phyloP scores from a whole-genome alignment of 495 filamentous ascomycete genomes.

The Xylaria nigripes region DNA sequence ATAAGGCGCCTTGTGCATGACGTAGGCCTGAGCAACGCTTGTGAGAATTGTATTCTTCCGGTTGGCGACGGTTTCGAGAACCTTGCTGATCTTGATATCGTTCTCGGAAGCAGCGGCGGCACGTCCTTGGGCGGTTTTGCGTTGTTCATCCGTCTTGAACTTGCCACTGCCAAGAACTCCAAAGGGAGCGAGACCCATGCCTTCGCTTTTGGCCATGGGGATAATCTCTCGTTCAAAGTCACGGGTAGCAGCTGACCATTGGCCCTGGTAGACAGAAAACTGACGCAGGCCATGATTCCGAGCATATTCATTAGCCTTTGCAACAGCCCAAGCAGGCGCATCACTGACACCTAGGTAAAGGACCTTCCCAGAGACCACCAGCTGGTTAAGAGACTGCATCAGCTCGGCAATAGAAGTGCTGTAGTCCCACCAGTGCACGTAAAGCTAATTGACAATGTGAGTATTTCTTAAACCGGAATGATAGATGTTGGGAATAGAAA shows the following conservation, averaged over 20 bases:
- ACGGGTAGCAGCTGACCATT: slow-evolving; percentile 51
- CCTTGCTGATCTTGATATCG: slow-evolving; percentile 45
- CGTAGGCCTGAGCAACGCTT: slow-evolving; percentile 63
- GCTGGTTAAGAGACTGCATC: slow-evolving; percentile 57
- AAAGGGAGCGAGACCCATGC: slow-evolving; percentile 64
- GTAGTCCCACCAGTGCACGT: slow-evolving; percentile 61
- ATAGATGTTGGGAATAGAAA: not conserved
- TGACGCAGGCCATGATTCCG: slow-evolving; percentile 54
- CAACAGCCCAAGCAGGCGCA: slow-evolving; percentile 63
- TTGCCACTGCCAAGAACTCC: slow-evolving; percentile 55
- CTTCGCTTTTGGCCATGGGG: slow-evolving; percentile 55
- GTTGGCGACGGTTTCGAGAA: slow-evolving; percentile 52
- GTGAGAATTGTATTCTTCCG: slow-evolving; percentile 45
- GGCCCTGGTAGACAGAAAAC: slow-evolving; percentile 61
- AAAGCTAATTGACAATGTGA: slow-evolving; percentile 26
- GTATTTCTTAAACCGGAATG: not conserved
- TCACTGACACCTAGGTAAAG: slow-evolving; percentile 63
- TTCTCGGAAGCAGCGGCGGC: slow-evolving; percentile 13
- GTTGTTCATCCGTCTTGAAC: slow-evolving; percentile 49
- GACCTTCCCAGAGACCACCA: slow-evolving; percentile 56
- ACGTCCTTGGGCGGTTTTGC: slow-evolving; percentile 23
- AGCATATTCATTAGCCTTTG: slow-evolving; percentile 60
- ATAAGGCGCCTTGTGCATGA: slow-evolving; percentile 63
- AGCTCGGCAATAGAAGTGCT: slow-evolving; percentile 55
- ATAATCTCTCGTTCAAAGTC: slow-evolving; percentile 67